These are phyloP conservation scores for Didymella lethalis DNA, from an alignment of 2,329 filamentous ascomycete genomes.

Conservation along the genomic window DNA sequence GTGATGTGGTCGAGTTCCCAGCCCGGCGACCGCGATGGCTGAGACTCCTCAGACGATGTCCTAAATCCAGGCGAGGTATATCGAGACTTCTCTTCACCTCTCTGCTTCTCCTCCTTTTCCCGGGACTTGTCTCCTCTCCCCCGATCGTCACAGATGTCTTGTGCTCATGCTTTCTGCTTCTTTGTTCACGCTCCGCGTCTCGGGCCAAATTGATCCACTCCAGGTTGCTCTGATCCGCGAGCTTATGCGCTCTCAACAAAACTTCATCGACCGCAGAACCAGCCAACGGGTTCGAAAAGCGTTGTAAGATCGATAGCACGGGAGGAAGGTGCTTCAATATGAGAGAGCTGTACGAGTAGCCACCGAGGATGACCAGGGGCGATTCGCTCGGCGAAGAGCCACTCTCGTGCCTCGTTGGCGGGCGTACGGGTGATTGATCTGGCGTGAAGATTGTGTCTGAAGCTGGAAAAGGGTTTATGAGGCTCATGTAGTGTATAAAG, in stretches of 20 bases:
- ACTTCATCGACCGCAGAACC: constrained; percentile 73
- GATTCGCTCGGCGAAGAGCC: constrained; percentile 4
- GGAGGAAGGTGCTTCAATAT: constrained; percentile 77
- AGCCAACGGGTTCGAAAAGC: constrained; percentile 63
- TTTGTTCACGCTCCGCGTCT: constrained; percentile 30
- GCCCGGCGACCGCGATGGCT: constrained; percentile 34
- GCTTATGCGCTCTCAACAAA: constrained; percentile 70
- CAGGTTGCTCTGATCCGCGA: constrained; percentile 69
- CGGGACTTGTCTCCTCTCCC: constrained; percentile 57
- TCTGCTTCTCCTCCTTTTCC: constrained; percentile 52
- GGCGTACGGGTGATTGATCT: constrained; percentile 23
- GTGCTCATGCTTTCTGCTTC: constrained; percentile 41
- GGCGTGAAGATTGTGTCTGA: constrained; percentile 26
- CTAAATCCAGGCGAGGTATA: constrained; percentile 46
- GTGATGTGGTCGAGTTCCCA: constrained; percentile 17
- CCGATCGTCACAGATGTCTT: constrained; percentile 51
- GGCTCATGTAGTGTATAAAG: constrained; percentile 74
- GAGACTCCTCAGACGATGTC: constrained; percentile 37
- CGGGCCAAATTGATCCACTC: constrained; percentile 48
- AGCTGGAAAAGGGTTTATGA: constrained; percentile 52
- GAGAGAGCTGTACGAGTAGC: constrained; percentile 92
- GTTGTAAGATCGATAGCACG: constrained; percentile 61
- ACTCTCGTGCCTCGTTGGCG: background rate
- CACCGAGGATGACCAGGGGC: constrained; percentile 68
- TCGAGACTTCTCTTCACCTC: constrained; percentile 49